phyloP scores from a whole-genome alignment of 2,329 filamentous ascomycete genomes.

The Fusarium sp. region DNA sequence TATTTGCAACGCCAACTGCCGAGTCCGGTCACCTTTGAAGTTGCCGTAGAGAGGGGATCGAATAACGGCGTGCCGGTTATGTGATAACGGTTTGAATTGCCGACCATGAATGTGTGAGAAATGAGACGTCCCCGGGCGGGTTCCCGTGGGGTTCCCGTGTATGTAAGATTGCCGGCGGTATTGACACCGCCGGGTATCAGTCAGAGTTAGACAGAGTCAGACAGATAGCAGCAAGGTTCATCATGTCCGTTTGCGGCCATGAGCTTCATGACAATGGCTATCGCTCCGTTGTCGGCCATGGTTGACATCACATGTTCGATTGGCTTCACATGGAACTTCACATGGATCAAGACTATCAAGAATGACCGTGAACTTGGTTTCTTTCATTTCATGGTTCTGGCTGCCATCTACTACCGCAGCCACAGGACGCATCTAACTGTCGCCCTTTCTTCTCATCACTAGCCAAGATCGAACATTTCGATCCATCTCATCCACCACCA shows the following conservation, averaged over 20 bases:
- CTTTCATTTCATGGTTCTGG: constrained; percentile 44
- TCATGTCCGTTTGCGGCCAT: constrained; percentile 30
- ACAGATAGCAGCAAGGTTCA: constrained; percentile 10
- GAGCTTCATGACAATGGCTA: constrained; percentile 24
- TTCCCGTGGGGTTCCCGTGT: neutral
- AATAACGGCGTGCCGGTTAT: neutral
- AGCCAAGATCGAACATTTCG: constrained; percentile 16
- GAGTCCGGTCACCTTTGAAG: neutral
- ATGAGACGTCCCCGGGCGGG: neutral
- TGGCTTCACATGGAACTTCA: neutral
- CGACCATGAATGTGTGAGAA: constrained; percentile 6
- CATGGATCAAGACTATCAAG: neutral
- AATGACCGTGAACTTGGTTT: constrained; percentile 29
- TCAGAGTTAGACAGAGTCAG: neutral
- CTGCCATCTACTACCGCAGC: constrained; percentile 38
- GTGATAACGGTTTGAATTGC: neutral
- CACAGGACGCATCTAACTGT: constrained; percentile 32
- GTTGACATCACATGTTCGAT: neutral
- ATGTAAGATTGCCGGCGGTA: constrained; percentile 1
- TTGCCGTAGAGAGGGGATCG: neutral
- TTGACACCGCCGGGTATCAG: neutral
- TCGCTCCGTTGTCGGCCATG: neutral
- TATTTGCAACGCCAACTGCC: neutral
- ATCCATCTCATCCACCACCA: constrained; percentile 36
- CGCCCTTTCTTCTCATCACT: constrained; percentile 20